Evolutionary conservation across 225 moss, liverwort and hornwort genomes (phyloP), one percentile per base, ranked within the genome.

Genomic region (Takakia lepidozioides): DNA sequence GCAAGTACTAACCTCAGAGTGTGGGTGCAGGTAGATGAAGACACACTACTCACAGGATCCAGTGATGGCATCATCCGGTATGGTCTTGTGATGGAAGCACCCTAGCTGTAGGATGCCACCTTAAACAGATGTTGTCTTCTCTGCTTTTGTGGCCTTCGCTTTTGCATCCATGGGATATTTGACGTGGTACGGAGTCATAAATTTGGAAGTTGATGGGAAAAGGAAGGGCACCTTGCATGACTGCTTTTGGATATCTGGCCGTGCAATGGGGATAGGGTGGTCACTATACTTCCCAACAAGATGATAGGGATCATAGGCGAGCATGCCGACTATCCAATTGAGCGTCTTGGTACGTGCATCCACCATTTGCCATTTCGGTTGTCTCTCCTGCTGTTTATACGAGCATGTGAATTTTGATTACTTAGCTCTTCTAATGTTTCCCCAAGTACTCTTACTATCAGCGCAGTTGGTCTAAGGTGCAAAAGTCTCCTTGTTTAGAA

Each of bases 241-340:
- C n/a, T n/a, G n/a, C n/a, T n/a, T n/a, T n/a, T n/a, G n/a, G n/a
- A n/a, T n/a, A n/a, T n/a, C n/a, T n/a, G n/a, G n/a, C n/a, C n/a
- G n/a, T n/a, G n/a, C n/a, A n/a, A n/a, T n/a, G n/a, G n/a, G n/a
- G n/a, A n/a, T n/a, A n/a, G 78, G 46, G 52, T 98, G 50, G 95
- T 98, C 22, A 60, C 80, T 0, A 81, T 98, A 14, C 67, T 98
- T 23, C 87, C 91, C 10, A 98, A 98, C 52, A 98, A 91, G 78
- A 98, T 98, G 95, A 85, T 91, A 13, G 95, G 95, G 39, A 80
- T 91, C 16, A 56, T 98, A 39, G 95, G 91, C 52, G 95, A 98
- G 81, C 91, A 98, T 46, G 80, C 85, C 6, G 95, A 98, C 17
- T 98, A 80, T 42, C 95, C 95, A 43, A 63, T 98, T 34, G 87